A percentile compares a stretch with the other conserved stretches of the same genome.
phyloP scores from a whole-genome alignment of 768 basidiomycete genomes.

The Amylocystis lapponica region DNA sequence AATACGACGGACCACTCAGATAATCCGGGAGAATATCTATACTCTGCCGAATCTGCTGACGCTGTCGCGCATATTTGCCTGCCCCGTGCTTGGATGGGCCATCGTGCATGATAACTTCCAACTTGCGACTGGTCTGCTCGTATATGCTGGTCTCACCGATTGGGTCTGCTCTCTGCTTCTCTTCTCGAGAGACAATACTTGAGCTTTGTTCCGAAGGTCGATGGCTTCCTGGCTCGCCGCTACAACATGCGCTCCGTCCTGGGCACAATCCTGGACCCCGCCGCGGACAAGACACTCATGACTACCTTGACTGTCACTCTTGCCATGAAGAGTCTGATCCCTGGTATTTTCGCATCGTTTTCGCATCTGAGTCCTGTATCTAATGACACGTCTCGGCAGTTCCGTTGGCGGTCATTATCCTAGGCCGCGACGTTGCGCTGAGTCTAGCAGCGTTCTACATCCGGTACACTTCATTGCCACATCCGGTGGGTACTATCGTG shows the following conservation, averaged over 20 bases:
- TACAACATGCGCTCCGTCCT: conserved; percentile 89
- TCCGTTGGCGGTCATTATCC: conserved; percentile 77
- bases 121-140: conserved; percentile 76
- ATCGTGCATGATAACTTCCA: conserved; percentile 77
- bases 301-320: conserved; percentile 88
- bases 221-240: conserved; percentile 84
- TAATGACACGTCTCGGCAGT: no score
- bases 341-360: conserved; percentile 48
- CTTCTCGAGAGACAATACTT: conserved; percentile 2
- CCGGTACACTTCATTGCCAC: conserved; percentile 83
- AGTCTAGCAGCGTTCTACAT: conserved; percentile 90
- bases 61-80: conserved; percentile 78
- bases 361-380: no score
- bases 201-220: conserved; percentile 48
- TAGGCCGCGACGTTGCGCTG: conserved; percentile 85
- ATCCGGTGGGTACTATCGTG: conserved; percentile 56
- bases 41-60: conserved; percentile 92
- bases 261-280: conserved; percentile 93
- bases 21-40: conserved; percentile 75
- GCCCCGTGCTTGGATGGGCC: conserved; percentile 89
- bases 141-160: conserved; percentile 92
- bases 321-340: conserved; percentile 77
- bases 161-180: conserved; percentile 48
- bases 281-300: conserved; percentile 94
- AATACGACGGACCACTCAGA: no score